Evolutionary conservation across 2,329 filamentous ascomycete genomes (phyloP), one percentile per base, ranked within the genome.

Genomic region (Fusarium irregulare): DNA sequence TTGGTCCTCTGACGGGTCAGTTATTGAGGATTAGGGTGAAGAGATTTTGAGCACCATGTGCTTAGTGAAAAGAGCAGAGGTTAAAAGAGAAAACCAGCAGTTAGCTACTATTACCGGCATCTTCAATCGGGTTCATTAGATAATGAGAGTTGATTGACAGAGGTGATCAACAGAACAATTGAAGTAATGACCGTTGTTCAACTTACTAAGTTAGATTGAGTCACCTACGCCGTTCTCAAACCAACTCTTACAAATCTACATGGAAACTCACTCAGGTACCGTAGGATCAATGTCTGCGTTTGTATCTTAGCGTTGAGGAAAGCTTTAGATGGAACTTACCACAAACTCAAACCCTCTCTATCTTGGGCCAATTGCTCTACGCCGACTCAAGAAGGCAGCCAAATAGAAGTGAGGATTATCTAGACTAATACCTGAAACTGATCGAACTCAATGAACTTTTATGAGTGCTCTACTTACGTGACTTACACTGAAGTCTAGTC

Each of bases 341-440:
- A 7, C 30, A 13, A 32, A 32, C 13, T 32, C 13, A 32, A 14
- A 32, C 14, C 18, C 34, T n/a, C 34, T 37, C 34, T 12, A 44
- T 18, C 60, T 72, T 72, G 69, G 70, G 11, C 51, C 30, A 23
- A 32, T 16, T n/a, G 10, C 16, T 42, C 16, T 14, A 42, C 44
- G 32, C 21, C 30, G 40, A 55, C 70, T 70, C 32, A 70, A 72
- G 65, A 11, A 47, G 66, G 70, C 34, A 72, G 70, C 30, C 7
- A 14, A 27, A 18, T 20, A 47, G 13, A 13, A n/a, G 25, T 47
- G 11, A 25, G 12, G 13, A 8, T 27, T 47, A 13, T 7, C 18
- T 28, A 30, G 28, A 30, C 28, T 30, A 18, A 10, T 23, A 44
- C 7, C 21, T 16, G 21, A 44, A 23, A 44, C 18, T 23, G 16